A percentile compares a stretch with the other conserved stretches of the same genome.
These are phyloP conservation scores for Wickerhamiella spandovensis DNA, from an alignment of 805 yeast genomes.

Conservation along the genomic window DNA sequence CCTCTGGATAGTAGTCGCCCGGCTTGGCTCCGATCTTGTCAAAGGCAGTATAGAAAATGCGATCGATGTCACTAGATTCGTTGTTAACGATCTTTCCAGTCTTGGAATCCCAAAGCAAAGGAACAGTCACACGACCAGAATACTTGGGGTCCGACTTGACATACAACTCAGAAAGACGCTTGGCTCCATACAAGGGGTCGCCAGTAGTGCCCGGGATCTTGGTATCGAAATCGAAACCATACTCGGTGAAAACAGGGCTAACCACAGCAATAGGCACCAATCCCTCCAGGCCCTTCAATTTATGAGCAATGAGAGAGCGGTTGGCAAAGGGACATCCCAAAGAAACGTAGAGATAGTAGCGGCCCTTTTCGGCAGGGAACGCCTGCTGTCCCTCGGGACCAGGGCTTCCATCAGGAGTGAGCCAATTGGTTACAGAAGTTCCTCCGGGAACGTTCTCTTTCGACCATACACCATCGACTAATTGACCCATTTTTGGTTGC, in stretches of 20 bases:
- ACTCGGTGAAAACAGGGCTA: conserved; percentile 73
- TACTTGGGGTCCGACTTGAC: conserved; percentile 63
- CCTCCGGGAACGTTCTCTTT: conserved; percentile 8
- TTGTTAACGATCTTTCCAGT: conserved; percentile 72
- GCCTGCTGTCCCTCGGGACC: conserved; percentile 10
- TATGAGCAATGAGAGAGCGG: conserved; percentile 57
- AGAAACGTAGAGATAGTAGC: conserved; percentile 79
- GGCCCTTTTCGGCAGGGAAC: conserved; percentile 56
- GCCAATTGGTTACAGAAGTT: conserved; percentile 6
- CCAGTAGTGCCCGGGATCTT: conserved; percentile 34
- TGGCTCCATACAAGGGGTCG: conserved; percentile 45
- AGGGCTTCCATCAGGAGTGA: conserved; percentile 8
- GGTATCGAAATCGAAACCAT: conserved; percentile 70
- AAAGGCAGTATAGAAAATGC: conserved; percentile 66
- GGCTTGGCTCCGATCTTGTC: conserved; percentile 31
- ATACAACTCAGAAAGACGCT: conserved; percentile 58
- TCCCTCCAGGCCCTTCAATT: conserved; percentile 50
- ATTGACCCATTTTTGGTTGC: conserved; percentile 6
- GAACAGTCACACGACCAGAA: conserved; percentile 78
- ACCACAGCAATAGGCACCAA: conserved; percentile 46
- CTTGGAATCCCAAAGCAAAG: conserved; percentile 82
- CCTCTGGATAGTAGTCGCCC: conserved; percentile 49
- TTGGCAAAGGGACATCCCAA: conserved; percentile 95
- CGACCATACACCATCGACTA: conserved; percentile 10
- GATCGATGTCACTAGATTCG: conserved; percentile 77